These are phyloP conservation scores for Pichia terricola DNA, from an alignment of 1,139 yeast species.

Conservation along the genomic window DNA sequence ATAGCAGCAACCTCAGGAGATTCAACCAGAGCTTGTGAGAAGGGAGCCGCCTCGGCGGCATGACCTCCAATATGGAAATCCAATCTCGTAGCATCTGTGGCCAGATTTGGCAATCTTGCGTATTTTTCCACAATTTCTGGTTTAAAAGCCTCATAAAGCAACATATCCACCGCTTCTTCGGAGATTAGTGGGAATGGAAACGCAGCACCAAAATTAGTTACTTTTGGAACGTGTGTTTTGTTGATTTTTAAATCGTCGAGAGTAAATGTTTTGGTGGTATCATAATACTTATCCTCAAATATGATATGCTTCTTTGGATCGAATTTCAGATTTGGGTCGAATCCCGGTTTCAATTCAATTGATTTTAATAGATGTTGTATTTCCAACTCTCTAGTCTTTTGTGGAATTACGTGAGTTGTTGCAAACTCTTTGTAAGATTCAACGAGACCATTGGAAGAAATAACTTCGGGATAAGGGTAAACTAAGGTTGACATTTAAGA, in stretches of 20 bases:
- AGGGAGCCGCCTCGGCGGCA: conserved; percentile 21
- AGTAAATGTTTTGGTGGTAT: conserved; percentile 34
- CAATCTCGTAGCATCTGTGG: conserved; percentile 23
- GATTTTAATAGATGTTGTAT: not conserved
- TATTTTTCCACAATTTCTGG: conserved; percentile 21
- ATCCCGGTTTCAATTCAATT: conserved; percentile 2
- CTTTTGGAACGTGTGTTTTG: conserved; percentile 25
- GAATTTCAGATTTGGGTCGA: conserved; percentile 24
- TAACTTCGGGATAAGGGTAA: conserved; percentile 13
- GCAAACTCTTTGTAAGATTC: conserved; percentile 20
- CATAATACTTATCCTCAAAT: conserved; percentile 29
- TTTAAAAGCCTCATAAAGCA: conserved; percentile 29
- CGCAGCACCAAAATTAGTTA: conserved; percentile 26
- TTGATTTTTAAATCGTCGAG: conserved; percentile 27
- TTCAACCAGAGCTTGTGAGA: conserved; percentile 18
- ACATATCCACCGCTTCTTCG: conserved; percentile 28
- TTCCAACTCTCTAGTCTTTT: conserved; percentile 14
- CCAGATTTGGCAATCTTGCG: conserved; percentile 26
- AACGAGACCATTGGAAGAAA: conserved; percentile 16
- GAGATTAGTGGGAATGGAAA: conserved; percentile 29
- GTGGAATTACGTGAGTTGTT: conserved; percentile 22
- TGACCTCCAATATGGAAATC: conserved; percentile 25
- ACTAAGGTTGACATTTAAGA: not conserved
- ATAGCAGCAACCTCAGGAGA: conserved; percentile 19
- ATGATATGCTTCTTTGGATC: conserved; percentile 38